Base-by-base conservation (phyloP, 495 filamentous ascomycete genomes). In the Beverwykella pulmonaria region DNA sequence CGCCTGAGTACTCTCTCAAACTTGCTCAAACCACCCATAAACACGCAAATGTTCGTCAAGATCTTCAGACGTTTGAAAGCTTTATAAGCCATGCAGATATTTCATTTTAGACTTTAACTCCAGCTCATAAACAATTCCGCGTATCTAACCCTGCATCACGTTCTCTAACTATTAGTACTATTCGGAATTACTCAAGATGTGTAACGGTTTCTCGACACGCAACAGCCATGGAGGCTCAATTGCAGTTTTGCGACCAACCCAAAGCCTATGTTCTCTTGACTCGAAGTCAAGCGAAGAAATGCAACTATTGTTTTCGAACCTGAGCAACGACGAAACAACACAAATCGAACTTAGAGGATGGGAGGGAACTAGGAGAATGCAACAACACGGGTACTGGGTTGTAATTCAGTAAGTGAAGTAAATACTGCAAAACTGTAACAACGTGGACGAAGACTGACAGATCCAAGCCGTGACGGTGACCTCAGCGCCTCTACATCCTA, bases 1-100 rank as follows among this genome's bases (percentile, higher is more conserved):
- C 57, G 61, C 34, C 25, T 17, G 22, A 49, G 63, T 67, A 67
- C 63, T 67, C 63, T 23, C 63, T 53, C 63, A 67, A 67, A 67
- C 49, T 46, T 67, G 63, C 63, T 67, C 63, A 67, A 61, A 20
- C 20, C 17, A 39, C 46, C 53, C 63, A 65, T 50, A 52, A 27
- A 46, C 25, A 46, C 48, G 50, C 48, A n/a, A 39, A 20, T 23
- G 29, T 12, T 26, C 46, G 15, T 27, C 23, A 30, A 54, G 3
- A 8, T 6, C 20, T 7, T 25, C 26, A n/a, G n/a, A n/a, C n/a
- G n/a, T n/a, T 25, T 29, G 10, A 17, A 25, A 53, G 20, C 8
- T 20, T 53, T 29, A 53, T 53, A 53, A 48, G 17, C 26, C 9
- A 53, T 7, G 14, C 7, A 14, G 9, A 25, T 60, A 22, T 32